Evolutionary conservation across 1,284 basidiomycete genomes (phyloP).

Genomic region (Pyrrhoderma lamaoense): DNA sequence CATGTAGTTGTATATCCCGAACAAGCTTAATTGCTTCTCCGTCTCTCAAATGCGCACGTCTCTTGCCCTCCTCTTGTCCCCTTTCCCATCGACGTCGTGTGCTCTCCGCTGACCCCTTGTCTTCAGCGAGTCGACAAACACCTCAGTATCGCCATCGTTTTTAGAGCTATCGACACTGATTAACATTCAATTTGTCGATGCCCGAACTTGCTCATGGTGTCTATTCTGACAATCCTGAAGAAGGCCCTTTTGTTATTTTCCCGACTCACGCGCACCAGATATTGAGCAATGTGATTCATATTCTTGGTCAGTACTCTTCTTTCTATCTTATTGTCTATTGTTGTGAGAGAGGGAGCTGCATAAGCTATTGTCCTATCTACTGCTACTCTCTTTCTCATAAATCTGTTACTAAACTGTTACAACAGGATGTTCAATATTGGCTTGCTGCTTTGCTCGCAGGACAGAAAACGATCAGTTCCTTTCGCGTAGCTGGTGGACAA

Average conservation of each 20-base stretch:
- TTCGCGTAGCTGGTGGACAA: slow-evolving; percentile 11
- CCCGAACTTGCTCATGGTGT: slow-evolving; percentile 12
- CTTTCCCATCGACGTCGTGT: too few relatives aligned
- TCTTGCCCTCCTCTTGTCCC: too few relatives aligned
- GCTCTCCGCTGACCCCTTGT: too few relatives aligned
- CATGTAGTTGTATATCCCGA: too few relatives aligned
- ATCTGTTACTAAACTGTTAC: background rate
- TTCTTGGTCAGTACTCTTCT: slow-evolving; percentile 7
- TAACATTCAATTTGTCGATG: slow-evolving; percentile 1
- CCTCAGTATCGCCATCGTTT: too few relatives aligned
- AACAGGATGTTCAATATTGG: slow-evolving; percentile 11
- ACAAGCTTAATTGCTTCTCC: too few relatives aligned
- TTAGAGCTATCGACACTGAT: background rate
- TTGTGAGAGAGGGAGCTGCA: too few relatives aligned
- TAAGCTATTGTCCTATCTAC: too few relatives aligned
- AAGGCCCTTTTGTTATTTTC: slow-evolving; percentile 14
- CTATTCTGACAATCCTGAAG: slow-evolving; percentile 12
- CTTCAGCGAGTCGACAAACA: too few relatives aligned
- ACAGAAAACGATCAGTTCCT: slow-evolving; percentile 14
- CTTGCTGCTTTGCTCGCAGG: slow-evolving; percentile 15
- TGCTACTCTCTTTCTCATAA: too few relatives aligned
- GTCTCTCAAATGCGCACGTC: too few relatives aligned
- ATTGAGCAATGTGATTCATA: slow-evolving; percentile 13
- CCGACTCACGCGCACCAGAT: slow-evolving; percentile 17
- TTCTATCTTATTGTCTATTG: background rate